Evolutionary conservation across 352 stramenopile genomes (phyloP).

Genomic region (Albugo laibachii): DNA sequence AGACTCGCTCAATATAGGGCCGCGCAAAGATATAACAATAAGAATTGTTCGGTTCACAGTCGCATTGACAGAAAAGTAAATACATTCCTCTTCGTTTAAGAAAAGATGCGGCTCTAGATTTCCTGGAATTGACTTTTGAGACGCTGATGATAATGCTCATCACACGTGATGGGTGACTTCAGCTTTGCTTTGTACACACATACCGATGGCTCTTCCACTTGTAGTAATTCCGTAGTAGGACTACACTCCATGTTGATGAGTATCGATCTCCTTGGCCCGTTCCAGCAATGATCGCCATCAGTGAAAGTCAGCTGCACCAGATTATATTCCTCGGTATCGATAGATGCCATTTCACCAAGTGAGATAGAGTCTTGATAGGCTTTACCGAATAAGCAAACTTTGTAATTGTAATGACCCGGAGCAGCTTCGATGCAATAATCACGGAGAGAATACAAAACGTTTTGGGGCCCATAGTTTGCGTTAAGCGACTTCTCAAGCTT

Average conservation of each 20-base stretch:
- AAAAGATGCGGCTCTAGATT: too few relatives aligned
- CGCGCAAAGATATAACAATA: too few relatives aligned
- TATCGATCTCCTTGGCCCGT: slow-evolving; percentile 63
- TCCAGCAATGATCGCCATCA: slow-evolving; percentile 70
- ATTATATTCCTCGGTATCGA: slow-evolving; percentile 3
- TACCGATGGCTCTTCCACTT: slow-evolving; percentile 64
- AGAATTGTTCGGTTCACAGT: too few relatives aligned
- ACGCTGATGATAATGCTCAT: neutral
- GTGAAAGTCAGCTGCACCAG: slow-evolving; percentile 30
- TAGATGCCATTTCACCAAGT: slow-evolving; percentile 42
- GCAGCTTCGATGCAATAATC: slow-evolving; percentile 50
- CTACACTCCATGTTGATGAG: slow-evolving; percentile 57
- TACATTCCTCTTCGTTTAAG: too few relatives aligned
- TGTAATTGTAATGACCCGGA: slow-evolving; percentile 70
- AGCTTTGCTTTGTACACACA: slow-evolving; percentile 76
- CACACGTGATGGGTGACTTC: slow-evolving; percentile 53
- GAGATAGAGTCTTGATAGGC: slow-evolving; percentile 66
- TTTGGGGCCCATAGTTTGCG: slow-evolving; percentile 39
- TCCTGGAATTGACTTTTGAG: too few relatives aligned
- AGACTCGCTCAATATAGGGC: too few relatives aligned
- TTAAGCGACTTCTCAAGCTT: slow-evolving; percentile 13
- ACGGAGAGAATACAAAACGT: slow-evolving; percentile 38
- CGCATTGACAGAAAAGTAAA: too few relatives aligned
- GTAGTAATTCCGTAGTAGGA: slow-evolving; percentile 29
- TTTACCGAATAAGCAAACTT: slow-evolving; percentile 65